Percentiles rank a stretch among this genome's conserved stretches.
Conservation (phyloP, 148 eudicot species). For the Fagopyrum esculentum region DNA sequence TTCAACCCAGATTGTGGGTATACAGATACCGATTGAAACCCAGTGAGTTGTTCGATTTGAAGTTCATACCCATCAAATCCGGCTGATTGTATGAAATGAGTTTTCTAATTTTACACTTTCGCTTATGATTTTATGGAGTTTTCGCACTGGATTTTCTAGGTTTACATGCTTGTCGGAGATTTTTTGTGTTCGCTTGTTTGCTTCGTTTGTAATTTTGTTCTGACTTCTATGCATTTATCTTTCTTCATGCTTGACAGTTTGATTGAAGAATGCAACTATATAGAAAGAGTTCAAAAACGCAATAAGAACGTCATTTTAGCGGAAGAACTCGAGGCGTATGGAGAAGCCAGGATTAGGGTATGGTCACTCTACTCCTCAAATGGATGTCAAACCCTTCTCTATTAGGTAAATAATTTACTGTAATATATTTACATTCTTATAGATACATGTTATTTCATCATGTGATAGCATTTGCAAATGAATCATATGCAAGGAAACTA, state of each 20-base stretch:
- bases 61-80: not conserved
- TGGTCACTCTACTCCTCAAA: not conserved
- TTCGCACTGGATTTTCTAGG: conserved; percentile 1
- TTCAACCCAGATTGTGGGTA: not conserved
- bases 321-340: not conserved
- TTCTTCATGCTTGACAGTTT: not conserved
- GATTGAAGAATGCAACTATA: not conserved
- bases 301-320: not conserved
- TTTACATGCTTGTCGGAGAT: not conserved
- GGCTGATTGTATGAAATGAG: conserved; percentile 7
- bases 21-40: not conserved
- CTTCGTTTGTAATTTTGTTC: not conserved
- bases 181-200: not conserved
- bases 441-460: not conserved
- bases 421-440: not conserved
- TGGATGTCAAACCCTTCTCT: conserved; percentile 18
- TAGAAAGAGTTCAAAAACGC: not conserved
- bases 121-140: conserved; percentile 8
- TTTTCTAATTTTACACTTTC: not conserved
- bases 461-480: not conserved
- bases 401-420: conserved; percentile 14
- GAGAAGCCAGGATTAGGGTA: not conserved
- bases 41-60: not conserved
- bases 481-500: too few species aligned
- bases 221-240: not conserved